Evolutionary conservation across 2,329 filamentous ascomycete genomes (phyloP).

Genomic region (Colletotrichum godetiae): DNA sequence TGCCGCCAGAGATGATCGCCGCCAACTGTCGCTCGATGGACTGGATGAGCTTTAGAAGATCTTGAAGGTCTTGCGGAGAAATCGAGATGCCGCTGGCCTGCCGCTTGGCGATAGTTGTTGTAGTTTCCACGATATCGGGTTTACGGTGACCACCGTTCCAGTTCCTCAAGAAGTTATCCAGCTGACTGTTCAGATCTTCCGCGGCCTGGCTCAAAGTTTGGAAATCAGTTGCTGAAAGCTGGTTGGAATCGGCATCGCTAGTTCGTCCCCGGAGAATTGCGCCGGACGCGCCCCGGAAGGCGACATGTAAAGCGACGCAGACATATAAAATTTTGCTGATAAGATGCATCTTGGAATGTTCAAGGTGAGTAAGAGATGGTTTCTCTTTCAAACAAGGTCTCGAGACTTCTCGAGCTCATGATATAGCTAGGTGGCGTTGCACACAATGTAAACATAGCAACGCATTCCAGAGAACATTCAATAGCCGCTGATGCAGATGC

Average conservation of each 20-base stretch:
- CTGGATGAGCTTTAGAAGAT: slow-evolving; percentile 30
- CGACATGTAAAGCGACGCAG: slow-evolving; percentile 25
- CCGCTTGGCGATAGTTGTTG: slow-evolving; percentile 17
- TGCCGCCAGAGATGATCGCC: slow-evolving; percentile 17
- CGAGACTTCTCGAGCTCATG: slow-evolving; percentile 34
- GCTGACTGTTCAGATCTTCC: slow-evolving; percentile 18
- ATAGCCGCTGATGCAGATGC: slow-evolving; percentile 15
- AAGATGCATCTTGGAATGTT: slow-evolving; percentile 33
- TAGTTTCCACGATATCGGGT: slow-evolving; percentile 1
- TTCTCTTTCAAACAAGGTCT: background rate
- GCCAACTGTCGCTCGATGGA: slow-evolving; percentile 25
- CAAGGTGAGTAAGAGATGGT: slow-evolving; percentile 6
- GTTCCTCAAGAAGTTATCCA: slow-evolving; percentile 17
- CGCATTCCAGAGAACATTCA: slow-evolving; percentile 32
- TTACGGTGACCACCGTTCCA: slow-evolving; percentile 10
- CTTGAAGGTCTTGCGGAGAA: slow-evolving; percentile 10
- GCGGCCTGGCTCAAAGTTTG: slow-evolving; percentile 1
- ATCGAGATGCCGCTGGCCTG: slow-evolving; percentile 12
- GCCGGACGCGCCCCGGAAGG: slow-evolving; percentile 31
- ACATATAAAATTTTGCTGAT: slow-evolving; percentile 23
- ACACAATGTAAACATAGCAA: slow-evolving; percentile 20
- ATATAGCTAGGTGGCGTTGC: slow-evolving; percentile 30
- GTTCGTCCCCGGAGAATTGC: slow-evolving; percentile 34
- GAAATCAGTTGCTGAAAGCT: slow-evolving; percentile 8
- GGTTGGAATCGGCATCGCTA: slow-evolving; percentile 6